Base-by-base conservation (phyloP, 768 basidiomycete genomes). In the Mycena sanguinolenta region DNA sequence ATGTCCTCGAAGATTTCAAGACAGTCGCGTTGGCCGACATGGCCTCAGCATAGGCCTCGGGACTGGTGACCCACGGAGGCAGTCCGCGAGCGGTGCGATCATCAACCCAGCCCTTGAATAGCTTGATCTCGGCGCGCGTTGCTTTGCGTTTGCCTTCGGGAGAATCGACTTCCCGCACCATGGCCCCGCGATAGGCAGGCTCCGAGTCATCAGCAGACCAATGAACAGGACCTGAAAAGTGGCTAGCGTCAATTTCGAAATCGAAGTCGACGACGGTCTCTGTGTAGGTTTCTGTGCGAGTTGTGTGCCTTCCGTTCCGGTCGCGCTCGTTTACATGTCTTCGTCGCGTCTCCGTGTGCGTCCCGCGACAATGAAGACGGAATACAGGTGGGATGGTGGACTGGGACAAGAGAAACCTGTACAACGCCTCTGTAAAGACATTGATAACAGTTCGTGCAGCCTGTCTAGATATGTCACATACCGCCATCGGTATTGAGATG, bases 381-480 rank as follows among this genome's bases (percentile, higher is more conserved):
- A 86, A 81, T 25, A 67, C 78, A 6, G 91, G 91, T 2, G 80
- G 82, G 3, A 73, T 79, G 36, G 74, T 77, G 2, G 90, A 84
- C 61, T 91, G 88, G 5, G 84, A 83, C 27, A 93, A 86, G 21
- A 95, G 81, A 78, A 93, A 95, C 65, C 92, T 88, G 77, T 92
- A 93, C 27, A 94, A 84, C 0, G 90, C 90, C 74, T 92, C 91
- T 71, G 61, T 9, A 53, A 36, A 23, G 58, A 30, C 42, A 62
- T 42, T 30, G 34, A 50, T 66, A 53, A 59, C 65, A n/a, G 63
- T 49, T 30, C 25, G n/a, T 60, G 38, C 16, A 28, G 58, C 19
- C 2, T 44, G 23, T 34, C 62, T 21, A 52, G 62, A 50, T 36
- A 46, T 0, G 38, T 34, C 23, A 36, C 23, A 63, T 76, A 82